Evolutionary conservation across 108 stramenopile species (phyloP).

Genomic region (Schizochytrium sp.): DNA sequence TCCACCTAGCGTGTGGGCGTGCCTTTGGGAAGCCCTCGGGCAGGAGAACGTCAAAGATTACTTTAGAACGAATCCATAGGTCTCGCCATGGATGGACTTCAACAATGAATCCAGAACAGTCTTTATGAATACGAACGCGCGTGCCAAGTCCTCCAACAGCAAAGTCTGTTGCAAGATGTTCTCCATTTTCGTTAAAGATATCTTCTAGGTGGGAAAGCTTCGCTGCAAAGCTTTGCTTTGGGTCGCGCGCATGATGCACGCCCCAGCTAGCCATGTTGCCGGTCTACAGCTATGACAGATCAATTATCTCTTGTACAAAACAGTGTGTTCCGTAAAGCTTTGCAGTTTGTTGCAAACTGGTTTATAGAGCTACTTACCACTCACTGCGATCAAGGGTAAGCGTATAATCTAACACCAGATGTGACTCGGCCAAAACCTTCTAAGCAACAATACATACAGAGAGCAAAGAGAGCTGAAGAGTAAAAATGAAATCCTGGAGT

Average conservation of each 20-base stretch:
- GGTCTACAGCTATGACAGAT: too few relatives aligned
- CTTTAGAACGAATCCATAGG: background rate
- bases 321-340: too few relatives aligned
- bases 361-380: too few relatives aligned
- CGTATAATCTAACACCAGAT: too few relatives aligned
- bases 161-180: background rate
- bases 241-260: background rate
- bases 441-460: too few relatives aligned
- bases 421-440: too few relatives aligned
- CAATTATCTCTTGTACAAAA: too few relatives aligned
- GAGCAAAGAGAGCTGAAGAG: too few relatives aligned
- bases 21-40: conserved; percentile 22
- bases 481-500: too few relatives aligned
- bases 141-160: background rate
- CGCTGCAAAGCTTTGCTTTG: background rate
- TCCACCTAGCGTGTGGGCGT: background rate
- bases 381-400: too few relatives aligned
- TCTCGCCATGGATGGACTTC: conserved; percentile 43
- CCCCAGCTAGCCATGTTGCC: too few relatives aligned
- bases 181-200: background rate
- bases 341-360: too few relatives aligned
- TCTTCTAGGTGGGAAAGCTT: background rate
- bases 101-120: conserved; percentile 16
- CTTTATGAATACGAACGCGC: background rate
- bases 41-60: background rate